Evolutionary conservation across 2,329 filamentous ascomycete genomes (phyloP).

Genomic region (Cyanodermella asteris): DNA sequence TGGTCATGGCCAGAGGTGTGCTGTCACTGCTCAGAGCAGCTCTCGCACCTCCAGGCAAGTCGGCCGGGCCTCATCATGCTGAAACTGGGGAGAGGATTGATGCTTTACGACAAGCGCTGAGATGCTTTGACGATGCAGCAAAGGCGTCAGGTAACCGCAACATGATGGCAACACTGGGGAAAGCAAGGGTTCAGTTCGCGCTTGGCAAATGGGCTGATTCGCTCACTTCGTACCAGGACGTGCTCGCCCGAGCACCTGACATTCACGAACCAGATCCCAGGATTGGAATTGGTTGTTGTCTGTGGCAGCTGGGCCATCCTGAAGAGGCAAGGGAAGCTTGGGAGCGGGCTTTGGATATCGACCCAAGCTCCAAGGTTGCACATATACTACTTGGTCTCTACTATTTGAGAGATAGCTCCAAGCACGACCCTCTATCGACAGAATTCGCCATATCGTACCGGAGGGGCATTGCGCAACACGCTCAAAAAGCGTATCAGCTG

Average conservation of each 20-base stretch:
- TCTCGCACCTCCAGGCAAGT: conserved; percentile 51
- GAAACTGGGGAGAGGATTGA: conserved; percentile 54
- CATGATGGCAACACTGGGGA: conserved; percentile 78
- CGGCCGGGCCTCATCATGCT: conserved; percentile 35
- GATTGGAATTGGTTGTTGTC: conserved; percentile 87
- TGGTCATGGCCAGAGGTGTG: conserved; percentile 79
- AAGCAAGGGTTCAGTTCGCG: conserved; percentile 68
- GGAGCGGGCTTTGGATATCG: conserved; percentile 65
- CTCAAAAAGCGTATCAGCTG: conserved; percentile 78
- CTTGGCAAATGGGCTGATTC: conserved; percentile 71
- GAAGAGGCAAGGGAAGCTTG: conserved; percentile 79
- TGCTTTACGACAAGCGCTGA: conserved; percentile 62
- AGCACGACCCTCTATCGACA: conserved; percentile 61
- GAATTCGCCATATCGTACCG: conserved; percentile 73
- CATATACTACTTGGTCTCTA: conserved; percentile 79
- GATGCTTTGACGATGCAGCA: conserved; percentile 86
- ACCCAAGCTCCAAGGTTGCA: conserved; percentile 67
- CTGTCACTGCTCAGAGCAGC: conserved; percentile 75
- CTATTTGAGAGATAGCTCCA: conserved; percentile 69
- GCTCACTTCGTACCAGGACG: conserved; percentile 66
- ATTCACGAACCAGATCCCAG: conserved; percentile 83
- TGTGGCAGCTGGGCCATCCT: conserved; percentile 91
- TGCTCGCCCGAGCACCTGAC: conserved; percentile 64
- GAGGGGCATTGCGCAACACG: conserved; percentile 84
- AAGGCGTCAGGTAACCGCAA: conserved; percentile 69